Evolutionary conservation across 108 stramenopile species (phyloP).

Genomic region (Fragilaria crotonensis): DNA sequence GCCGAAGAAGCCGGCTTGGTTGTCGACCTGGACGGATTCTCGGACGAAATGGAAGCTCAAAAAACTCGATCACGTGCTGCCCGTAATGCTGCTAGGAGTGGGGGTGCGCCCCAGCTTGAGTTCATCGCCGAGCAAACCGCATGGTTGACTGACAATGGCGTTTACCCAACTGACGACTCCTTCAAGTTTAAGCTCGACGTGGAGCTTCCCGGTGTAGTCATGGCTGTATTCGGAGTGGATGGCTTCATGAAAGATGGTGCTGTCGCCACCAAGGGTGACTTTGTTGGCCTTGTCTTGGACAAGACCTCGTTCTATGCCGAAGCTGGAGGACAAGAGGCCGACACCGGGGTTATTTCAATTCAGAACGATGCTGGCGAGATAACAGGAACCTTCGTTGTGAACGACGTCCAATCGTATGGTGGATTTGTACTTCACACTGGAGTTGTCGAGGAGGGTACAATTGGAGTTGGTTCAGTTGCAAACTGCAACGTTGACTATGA

Average conservation of each 20-base stretch:
- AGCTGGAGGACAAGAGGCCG: conserved; percentile 93
- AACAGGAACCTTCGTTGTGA: conserved; percentile 41
- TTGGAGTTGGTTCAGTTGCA: conserved; percentile 78
- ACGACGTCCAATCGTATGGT: conserved; percentile 85
- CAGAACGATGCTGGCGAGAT: conserved; percentile 20
- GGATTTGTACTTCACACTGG: conserved; percentile 91
- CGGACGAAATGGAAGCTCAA: conserved; percentile 87
- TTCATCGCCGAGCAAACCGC: conserved; percentile 97
- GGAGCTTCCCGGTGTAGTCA: conserved; percentile 57
- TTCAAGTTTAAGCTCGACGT: conserved; percentile 90
- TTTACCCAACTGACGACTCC: conserved; percentile 73
- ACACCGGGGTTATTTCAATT: conserved; percentile 77
- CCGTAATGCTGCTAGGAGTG: conserved; percentile 75
- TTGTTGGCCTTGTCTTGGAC: conserved; percentile 90
- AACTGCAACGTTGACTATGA: conserved; percentile 91
- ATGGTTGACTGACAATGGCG: conserved; percentile 60
- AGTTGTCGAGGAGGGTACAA: conserved; percentile 52
- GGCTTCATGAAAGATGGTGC: conserved; percentile 63
- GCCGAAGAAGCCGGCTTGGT: conserved; percentile 94
- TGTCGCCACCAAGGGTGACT: conserved; percentile 45
- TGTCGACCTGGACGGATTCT: conserved; percentile 88
- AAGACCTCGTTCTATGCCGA: conserved; percentile 95
- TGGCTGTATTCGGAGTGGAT: conserved; percentile 76
- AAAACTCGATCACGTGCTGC: conserved; percentile 65
- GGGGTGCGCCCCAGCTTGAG: conserved; percentile 86